phyloP scores from a whole-genome alignment of 2,329 filamentous ascomycete genomes.

The Talaromyces piceae region DNA sequence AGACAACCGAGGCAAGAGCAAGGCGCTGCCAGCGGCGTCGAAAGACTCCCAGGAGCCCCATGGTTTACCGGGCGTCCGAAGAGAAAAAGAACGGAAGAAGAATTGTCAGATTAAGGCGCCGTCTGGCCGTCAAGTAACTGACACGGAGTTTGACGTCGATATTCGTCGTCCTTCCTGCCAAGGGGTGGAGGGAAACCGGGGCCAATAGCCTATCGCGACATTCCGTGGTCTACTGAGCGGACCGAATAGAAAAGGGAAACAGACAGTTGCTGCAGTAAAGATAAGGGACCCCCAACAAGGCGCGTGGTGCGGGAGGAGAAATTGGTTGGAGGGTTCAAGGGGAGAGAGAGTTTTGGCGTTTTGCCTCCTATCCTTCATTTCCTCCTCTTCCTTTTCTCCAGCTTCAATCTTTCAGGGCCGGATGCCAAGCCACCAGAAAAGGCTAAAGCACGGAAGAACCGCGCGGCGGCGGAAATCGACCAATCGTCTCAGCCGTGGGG shows the following conservation, averaged over 20 bases:
- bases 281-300: no score
- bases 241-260: not conserved
- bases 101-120: not conserved
- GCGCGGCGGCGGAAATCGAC: not conserved
- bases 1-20: conserved; percentile 7
- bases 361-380: not conserved
- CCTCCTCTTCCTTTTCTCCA: no score
- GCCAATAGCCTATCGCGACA: not conserved
- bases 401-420: no score
- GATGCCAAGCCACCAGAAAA: not conserved
- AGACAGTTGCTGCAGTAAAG: not conserved
- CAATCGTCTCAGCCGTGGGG: not conserved
- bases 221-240: not conserved
- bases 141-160: not conserved
- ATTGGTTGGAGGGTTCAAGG: not conserved
- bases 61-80: not conserved
- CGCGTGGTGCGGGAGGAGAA: not conserved
- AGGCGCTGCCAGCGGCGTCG: conserved; percentile 14
- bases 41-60: conserved; percentile 4
- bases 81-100: not conserved
- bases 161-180: not conserved
- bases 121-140: not conserved
- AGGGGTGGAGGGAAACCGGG: not conserved
- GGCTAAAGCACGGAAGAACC: not conserved
- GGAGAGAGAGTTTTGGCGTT: not conserved